phyloP scores from a whole-genome alignment of 495 filamentous ascomycete species.

The Aspergillus taichungensis region DNA sequence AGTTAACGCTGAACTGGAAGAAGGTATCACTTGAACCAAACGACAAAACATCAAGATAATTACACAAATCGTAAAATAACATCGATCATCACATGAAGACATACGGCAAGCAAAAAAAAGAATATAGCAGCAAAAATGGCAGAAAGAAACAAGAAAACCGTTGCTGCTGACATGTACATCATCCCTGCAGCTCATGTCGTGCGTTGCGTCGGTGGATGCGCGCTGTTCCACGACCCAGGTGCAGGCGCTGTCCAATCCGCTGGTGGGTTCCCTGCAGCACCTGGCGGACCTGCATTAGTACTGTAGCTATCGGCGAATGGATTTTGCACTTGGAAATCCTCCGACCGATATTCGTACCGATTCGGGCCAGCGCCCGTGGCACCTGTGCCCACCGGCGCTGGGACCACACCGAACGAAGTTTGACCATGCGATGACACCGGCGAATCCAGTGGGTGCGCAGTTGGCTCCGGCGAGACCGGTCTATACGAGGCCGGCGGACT shows the following conservation, averaged over 20 bases:
- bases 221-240: conserved; percentile 7
- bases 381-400: background rate
- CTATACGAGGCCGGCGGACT: too few species aligned
- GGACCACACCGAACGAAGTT: too few species aligned
- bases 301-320: conserved; percentile 35
- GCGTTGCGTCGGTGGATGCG: background rate
- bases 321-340: conserved; percentile 38
- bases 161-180: too few species aligned
- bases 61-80: background rate
- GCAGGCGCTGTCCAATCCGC: conserved; percentile 6
- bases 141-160: background rate
- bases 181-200: too few species aligned
- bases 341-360: conserved; percentile 33
- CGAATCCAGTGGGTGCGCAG: too few species aligned
- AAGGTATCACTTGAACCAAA: conserved; percentile 13
- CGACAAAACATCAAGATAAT: conserved; percentile 5
- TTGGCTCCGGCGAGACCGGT: too few species aligned
- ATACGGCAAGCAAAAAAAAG: background rate
- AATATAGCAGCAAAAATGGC: background rate
- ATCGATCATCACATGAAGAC: background rate
- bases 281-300: conserved; percentile 8
- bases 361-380: conserved; percentile 2
- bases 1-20: conserved; percentile 9
- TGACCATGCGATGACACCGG: too few species aligned
- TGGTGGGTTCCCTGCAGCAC: conserved; percentile 1